Conservation (phyloP, 371 early-diverging fungal species). For the Apophysomyces elegans region DNA sequence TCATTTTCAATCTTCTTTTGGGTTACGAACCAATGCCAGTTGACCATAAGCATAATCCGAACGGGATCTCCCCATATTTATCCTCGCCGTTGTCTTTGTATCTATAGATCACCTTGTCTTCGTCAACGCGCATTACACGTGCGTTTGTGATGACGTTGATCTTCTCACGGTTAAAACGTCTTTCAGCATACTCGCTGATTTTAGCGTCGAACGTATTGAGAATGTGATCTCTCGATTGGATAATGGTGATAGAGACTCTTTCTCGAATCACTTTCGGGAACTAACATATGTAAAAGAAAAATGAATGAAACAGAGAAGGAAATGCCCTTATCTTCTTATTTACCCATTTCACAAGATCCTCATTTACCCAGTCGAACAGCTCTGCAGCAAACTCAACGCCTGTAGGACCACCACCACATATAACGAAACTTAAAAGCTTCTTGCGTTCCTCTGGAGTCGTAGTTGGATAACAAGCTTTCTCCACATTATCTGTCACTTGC, state of each 20-base stretch:
- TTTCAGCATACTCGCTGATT: slow-evolving; percentile 71
- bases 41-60: slow-evolving; percentile 84
- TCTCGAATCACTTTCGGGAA: slow-evolving; percentile 66
- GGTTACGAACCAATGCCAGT: slow-evolving; percentile 71
- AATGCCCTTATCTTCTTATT: slow-evolving; percentile 14
- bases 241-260: slow-evolving; percentile 69
- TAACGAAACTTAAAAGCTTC: slow-evolving; percentile 82
- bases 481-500: slow-evolving; percentile 76
- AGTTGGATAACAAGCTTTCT: slow-evolving; percentile 81
- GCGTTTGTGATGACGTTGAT: slow-evolving; percentile 78
- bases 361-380: slow-evolving; percentile 81
- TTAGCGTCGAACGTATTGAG: slow-evolving; percentile 80
- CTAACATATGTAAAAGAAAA: slow-evolving; percentile 25
- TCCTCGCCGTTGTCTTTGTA: slow-evolving; percentile 24
- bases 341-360: slow-evolving; percentile 78
- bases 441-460: slow-evolving; percentile 75
- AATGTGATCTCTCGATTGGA: slow-evolving; percentile 80
- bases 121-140: slow-evolving; percentile 65
- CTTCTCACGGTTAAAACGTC: slow-evolving; percentile 72
- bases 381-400: slow-evolving; percentile 87
- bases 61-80: slow-evolving; percentile 50
- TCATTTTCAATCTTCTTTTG: neutral
- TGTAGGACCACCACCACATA: slow-evolving; percentile 86
- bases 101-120: slow-evolving; percentile 36
- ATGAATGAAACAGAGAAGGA: slow-evolving; percentile 1